Evolutionary conservation across 345 rosid species (phyloP), one percentile per base, ranked within the genome.

Genomic region (Citrus reticulata): DNA sequence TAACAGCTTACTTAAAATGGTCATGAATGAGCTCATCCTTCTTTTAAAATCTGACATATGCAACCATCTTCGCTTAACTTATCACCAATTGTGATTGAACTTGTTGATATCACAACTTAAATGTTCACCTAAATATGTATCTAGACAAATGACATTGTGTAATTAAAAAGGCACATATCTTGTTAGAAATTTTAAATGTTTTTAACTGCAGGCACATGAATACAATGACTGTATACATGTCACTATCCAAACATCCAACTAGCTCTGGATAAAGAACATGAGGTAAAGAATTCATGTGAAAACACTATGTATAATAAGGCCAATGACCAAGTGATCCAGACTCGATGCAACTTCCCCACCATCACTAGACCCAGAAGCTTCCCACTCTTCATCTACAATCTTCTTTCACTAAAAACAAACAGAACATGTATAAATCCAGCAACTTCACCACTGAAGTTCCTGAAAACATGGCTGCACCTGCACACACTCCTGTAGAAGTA

Each of bases 131-230:
- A 75, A 77, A 30, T 59, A 55, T 67, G 71, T 77, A 74, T 82
- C 58, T 17, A 46, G 73, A 70, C 57, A 62, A 68, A 60, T 67
- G 40, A 72, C 29, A 40, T 40, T 57, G 35, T n/a, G 35, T 22
- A 74, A 24, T 65, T 68, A 30, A 75, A 64, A 37, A 70, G 70
- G 39, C 16, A 68, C 80, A 22, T 74, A 74, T 79, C 78, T 79
- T 57, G 84, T 83, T 72, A 77, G 84, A 54, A 74, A 74, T 75
- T 75, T 81, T 83, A 64, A 81, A 82, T 80, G 71, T 74, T 81
- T 80, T 76, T 81, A 77, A 81, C 85, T 78, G 76, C 88, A 83
- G 74, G 74, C 90, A 80, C 91, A 85, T 83, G 91, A 86, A 86
- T 77, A 74, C 80, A 79, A 80, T 85, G 85, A 83, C 63, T 55